These are phyloP conservation scores for Dioscorea cayenensis DNA, from an alignment of 116 monocot genomes.

Conservation along the genomic window DNA sequence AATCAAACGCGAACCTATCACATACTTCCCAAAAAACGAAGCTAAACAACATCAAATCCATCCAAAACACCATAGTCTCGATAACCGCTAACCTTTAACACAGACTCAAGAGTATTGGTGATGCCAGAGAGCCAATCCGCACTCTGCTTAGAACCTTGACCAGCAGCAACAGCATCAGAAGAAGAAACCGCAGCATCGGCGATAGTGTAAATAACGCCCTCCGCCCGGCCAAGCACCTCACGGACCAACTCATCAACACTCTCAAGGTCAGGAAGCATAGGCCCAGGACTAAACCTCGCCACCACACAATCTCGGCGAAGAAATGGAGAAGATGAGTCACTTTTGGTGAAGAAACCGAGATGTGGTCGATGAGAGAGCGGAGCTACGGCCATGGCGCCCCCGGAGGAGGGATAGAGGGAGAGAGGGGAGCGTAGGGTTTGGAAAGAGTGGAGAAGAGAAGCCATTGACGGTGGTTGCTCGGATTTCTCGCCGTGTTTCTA, in stretches of 20 bases:
- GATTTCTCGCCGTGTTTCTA: too few relatives aligned
- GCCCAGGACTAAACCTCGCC: conserved; percentile 11
- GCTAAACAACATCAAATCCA: not conserved
- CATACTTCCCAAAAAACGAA: not conserved
- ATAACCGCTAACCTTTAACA: conserved; percentile 52
- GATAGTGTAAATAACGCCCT: conserved; percentile 62
- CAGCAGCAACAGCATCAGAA: conserved; percentile 5
- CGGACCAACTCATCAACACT: conserved; percentile 11
- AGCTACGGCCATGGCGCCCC: not conserved
- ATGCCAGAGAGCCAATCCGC: conserved; percentile 85
- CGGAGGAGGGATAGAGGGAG: not conserved
- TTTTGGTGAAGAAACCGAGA: not conserved
- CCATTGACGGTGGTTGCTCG: not conserved
- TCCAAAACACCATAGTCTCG: not conserved
- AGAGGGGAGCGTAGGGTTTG: not conserved
- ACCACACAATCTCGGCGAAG: conserved; percentile 8
- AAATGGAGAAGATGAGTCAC: not conserved
- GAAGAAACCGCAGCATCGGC: conserved; percentile 63
- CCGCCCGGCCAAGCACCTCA: conserved; percentile 42
- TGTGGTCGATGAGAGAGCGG: not conserved
- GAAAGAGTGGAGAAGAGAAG: not conserved
- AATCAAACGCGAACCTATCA: too few relatives aligned
- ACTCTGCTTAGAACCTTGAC: conserved; percentile 39
- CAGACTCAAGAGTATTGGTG: conserved; percentile 64
- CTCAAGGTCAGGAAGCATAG: conserved; percentile 13